phyloP scores from a whole-genome alignment of 208 protist genomes.

The Acanthamoeba healyi region DNA sequence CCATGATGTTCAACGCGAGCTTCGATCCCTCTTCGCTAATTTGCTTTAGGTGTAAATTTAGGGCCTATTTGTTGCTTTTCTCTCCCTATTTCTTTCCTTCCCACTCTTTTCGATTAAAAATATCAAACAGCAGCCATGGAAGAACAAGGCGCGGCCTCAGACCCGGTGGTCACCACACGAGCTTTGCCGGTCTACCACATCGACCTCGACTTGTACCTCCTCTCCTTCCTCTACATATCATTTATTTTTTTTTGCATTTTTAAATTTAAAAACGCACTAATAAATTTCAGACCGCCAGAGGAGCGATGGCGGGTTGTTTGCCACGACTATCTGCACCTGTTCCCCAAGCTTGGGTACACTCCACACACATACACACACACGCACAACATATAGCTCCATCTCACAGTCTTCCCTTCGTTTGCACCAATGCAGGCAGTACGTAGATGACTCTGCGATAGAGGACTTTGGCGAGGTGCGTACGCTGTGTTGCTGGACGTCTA shows the following conservation, averaged over 20 bases:
- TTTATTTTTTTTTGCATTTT: not conserved
- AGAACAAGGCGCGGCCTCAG: not conserved
- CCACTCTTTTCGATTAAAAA: too few species aligned
- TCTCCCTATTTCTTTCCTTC: not conserved
- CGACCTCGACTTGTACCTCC: not conserved
- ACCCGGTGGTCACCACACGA: not conserved
- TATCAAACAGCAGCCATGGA: not conserved
- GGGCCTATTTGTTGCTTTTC: too few species aligned
- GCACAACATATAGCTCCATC: not conserved
- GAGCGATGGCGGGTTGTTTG: not conserved
- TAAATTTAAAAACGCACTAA: too few species aligned
- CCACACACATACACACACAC: too few species aligned
- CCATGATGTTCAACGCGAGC: too few species aligned
- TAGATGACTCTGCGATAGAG: not conserved
- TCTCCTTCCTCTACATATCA: not conserved
- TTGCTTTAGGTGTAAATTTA: too few species aligned
- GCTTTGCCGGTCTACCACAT: not conserved
- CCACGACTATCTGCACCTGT: not conserved
- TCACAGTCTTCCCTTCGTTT: not conserved
- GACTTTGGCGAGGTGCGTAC: conserved; percentile 34
- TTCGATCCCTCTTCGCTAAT: too few species aligned
- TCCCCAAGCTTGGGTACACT: not conserved
- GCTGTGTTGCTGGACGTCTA: not conserved
- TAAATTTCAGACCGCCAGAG: not conserved
- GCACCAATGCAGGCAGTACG: not conserved